Evolutionary conservation across 2,329 filamentous ascomycete genomes (phyloP), one percentile per base, ranked within the genome.

Genomic region (Aspergillus arachidicola): DNA sequence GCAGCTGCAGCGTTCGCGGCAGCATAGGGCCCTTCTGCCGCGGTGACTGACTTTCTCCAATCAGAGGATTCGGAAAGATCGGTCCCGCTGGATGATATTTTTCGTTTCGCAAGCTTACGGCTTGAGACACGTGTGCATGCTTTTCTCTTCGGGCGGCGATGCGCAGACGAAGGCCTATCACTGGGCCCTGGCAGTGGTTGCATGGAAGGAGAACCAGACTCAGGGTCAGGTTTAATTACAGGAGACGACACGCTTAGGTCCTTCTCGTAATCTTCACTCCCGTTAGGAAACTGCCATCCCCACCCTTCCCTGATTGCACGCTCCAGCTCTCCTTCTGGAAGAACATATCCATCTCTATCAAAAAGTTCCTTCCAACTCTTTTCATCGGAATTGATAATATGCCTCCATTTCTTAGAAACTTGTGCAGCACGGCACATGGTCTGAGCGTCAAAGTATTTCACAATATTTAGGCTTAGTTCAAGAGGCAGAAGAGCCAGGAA

Each of bases 301-400:
- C 95, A 99, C 16, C 95, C 95, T 81, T 98, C 92, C 48, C 84
- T 83, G 60, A 98, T 93, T 34, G 95, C 94, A 69, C 90, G 89
- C 67, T 92, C 89, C 28, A 99, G 83, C 77, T 99, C 95, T 21
- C 92, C 92, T 0, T 89, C 83, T 0, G 93, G 89, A 2, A 99
- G 82, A 32, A 82, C 82, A 76, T 92, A 97, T 0, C 93, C 93
- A 75, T 97, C 93, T 1, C 84, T 84, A 65, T 97, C 93, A 48
- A 99, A 89, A 1, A 97, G 83, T 67, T 94, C 91, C 79, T 96
- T 98, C 95, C 95, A 99, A 16, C 94, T 93, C 55, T 91, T 94
- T 79, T 99, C 95, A 73, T 98, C 94, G 9, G 91, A 91, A 72
- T 98, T 94, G 58, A 97, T 89, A 45, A 97, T 89, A 67, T 91